These are phyloP conservation scores for Hortiboletus campestris DNA, from an alignment of 768 basidiomycete genomes.

Conservation along the genomic window DNA sequence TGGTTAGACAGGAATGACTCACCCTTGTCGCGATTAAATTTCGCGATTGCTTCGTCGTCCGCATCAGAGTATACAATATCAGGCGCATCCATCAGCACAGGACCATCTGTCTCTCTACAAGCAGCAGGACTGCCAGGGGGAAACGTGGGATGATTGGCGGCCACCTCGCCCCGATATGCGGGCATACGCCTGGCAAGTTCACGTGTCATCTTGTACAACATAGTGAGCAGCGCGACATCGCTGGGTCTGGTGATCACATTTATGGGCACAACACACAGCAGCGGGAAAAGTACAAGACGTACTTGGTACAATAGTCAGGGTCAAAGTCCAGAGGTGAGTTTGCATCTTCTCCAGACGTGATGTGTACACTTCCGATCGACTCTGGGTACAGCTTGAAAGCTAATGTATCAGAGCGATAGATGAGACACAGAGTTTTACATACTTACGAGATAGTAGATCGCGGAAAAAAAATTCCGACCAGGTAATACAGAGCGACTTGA, in stretches of 20 bases:
- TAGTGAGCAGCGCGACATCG: conserved; percentile 46
- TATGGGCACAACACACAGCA: not conserved
- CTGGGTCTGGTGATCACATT: conserved; percentile 6
- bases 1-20: not conserved
- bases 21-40: conserved; percentile 22
- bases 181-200: too few species aligned
- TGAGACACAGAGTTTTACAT: not conserved
- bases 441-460: conserved; percentile 35
- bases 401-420: not conserved
- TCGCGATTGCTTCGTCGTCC: conserved; percentile 35
- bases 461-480: conserved; percentile 27
- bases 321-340: conserved; percentile 45
- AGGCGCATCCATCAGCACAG: conserved; percentile 27
- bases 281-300: conserved; percentile 2
- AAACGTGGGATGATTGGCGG: too few species aligned
- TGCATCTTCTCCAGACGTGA: conserved; percentile 40
- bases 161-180: too few species aligned
- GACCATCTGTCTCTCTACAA: conserved; percentile 4
- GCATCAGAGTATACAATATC: conserved; percentile 34
- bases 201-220: conserved; percentile 2
- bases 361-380: conserved; percentile 48
- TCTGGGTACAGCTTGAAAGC: conserved; percentile 40
- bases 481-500: conserved; percentile 5
- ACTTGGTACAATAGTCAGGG: conserved; percentile 45
- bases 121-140: too few species aligned